phyloP scores from a whole-genome alignment of 805 yeast genomes.

The Cephaloascus albidus region DNA sequence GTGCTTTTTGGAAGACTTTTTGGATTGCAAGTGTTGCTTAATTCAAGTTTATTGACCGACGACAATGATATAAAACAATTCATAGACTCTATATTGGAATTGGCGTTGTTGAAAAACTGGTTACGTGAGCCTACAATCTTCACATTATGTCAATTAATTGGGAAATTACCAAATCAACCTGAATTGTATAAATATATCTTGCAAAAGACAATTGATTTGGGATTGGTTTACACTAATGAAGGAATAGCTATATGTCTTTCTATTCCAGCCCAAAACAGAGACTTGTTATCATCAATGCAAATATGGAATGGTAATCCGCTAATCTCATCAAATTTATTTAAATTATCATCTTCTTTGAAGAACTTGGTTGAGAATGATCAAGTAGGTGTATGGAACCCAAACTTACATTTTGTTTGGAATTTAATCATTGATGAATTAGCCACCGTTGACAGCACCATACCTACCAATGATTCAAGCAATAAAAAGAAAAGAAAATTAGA shows the following conservation, averaged over 20 bases:
- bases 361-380: constrained; percentile 41
- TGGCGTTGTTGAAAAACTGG: constrained; percentile 71
- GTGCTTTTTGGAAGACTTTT: constrained; percentile 75
- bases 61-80: constrained; percentile 27
- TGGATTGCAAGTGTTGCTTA: constrained; percentile 70
- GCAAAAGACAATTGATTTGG: constrained; percentile 34
- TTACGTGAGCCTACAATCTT: constrained; percentile 72
- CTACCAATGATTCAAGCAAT: constrained; percentile 16
- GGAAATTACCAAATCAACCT: constrained; percentile 8
- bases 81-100: constrained; percentile 37
- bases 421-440: constrained; percentile 35
- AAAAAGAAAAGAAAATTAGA: constrained; percentile 28
- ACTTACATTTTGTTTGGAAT: constrained; percentile 71
- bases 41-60: constrained; percentile 34
- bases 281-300: constrained; percentile 9
- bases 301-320: constrained; percentile 76
- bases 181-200: constrained; percentile 21
- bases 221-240: constrained; percentile 62
- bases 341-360: constrained; percentile 53
- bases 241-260: constrained; percentile 67
- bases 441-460: constrained; percentile 1
- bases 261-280: constrained; percentile 25
- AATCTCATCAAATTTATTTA: constrained; percentile 53
- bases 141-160: constrained; percentile 49
- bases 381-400: constrained; percentile 66